Evolutionary conservation across 306 rosid species (phyloP).

Genomic region (Mimosa pudica): DNA sequence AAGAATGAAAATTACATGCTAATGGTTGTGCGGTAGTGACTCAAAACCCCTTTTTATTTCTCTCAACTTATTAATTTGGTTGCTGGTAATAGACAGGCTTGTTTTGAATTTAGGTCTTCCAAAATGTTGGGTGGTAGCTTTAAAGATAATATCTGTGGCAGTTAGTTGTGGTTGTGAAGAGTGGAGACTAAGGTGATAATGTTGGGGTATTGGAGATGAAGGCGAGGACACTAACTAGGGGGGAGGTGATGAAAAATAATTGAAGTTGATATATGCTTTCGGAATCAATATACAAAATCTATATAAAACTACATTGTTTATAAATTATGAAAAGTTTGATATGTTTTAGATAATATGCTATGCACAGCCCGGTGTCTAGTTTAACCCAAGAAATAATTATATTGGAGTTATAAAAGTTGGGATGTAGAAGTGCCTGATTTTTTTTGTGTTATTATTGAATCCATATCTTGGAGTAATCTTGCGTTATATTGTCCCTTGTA

Average conservation of each 20-base stretch:
- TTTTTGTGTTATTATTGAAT: not conserved
- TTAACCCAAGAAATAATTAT: not conserved
- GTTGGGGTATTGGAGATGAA: not conserved
- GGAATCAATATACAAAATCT: not conserved
- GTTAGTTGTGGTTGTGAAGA: not conserved
- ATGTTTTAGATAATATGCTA: not conserved
- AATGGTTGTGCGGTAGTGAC: constrained; percentile 11
- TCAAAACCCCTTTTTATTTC: not conserved
- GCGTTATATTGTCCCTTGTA: not conserved
- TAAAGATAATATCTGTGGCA: not conserved
- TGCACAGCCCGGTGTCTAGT: not conserved
- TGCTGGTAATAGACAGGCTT: not conserved
- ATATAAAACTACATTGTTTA: not conserved
- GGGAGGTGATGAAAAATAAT: not conserved
- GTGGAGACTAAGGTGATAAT: not conserved
- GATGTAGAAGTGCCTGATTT: not conserved
- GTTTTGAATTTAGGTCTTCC: not conserved
- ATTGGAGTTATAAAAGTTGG: not conserved
- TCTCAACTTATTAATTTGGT: not conserved
- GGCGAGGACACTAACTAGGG: not conserved
- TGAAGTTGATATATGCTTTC: not conserved
- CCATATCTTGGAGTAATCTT: not conserved
- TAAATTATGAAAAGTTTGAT: not conserved
- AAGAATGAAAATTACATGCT: not conserved
- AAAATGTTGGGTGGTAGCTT: not conserved